These are phyloP conservation scores for Pseudohalonectria lignicola DNA, from an alignment of 2,329 filamentous ascomycete genomes.

Conservation along the genomic window DNA sequence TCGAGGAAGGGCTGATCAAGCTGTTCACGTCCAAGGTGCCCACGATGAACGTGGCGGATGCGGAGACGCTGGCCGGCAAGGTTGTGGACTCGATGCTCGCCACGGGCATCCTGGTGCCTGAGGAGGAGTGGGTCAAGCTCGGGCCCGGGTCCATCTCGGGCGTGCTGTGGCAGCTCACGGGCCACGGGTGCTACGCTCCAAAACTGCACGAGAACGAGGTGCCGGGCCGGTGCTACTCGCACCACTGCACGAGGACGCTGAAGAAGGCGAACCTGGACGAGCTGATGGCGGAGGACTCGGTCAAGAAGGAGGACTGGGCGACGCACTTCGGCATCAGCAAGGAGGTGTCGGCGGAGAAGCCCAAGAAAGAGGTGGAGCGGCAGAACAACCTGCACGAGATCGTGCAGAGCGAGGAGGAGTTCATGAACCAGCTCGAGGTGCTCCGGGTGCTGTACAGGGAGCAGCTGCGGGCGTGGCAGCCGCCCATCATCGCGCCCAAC, in stretches of 20 bases:
- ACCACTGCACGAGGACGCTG: constrained; percentile 85
- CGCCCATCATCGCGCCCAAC: constrained; percentile 70
- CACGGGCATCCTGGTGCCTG: constrained; percentile 66
- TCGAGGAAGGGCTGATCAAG: constrained; percentile 78
- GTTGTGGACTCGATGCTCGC: constrained; percentile 74
- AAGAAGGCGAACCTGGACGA: constrained; percentile 87
- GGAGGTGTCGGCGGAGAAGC: constrained; percentile 58
- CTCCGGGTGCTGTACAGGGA: constrained; percentile 79
- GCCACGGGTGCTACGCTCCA: constrained; percentile 81
- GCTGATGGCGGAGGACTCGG: constrained; percentile 55
- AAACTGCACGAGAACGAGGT: constrained; percentile 64
- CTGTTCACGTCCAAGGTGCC: constrained; percentile 92
- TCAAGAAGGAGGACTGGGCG: constrained; percentile 73
- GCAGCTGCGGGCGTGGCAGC: constrained; percentile 59
- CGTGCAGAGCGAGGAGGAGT: constrained; percentile 83
- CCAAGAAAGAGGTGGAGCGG: constrained; percentile 80
- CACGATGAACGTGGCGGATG: constrained; percentile 97
- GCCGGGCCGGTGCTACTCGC: constrained; percentile 76
- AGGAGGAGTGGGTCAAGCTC: constrained; percentile 98
- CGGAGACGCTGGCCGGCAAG: constrained; percentile 69
- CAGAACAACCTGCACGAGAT: constrained; percentile 96
- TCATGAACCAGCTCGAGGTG: constrained; percentile 81
- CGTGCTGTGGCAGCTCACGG: constrained; percentile 87
- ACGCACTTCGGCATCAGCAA: constrained; percentile 79
- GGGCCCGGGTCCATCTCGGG: constrained; percentile 71